Conservation (phyloP, 2,329 filamentous ascomycete genomes). For the Pyricularia grisea region DNA sequence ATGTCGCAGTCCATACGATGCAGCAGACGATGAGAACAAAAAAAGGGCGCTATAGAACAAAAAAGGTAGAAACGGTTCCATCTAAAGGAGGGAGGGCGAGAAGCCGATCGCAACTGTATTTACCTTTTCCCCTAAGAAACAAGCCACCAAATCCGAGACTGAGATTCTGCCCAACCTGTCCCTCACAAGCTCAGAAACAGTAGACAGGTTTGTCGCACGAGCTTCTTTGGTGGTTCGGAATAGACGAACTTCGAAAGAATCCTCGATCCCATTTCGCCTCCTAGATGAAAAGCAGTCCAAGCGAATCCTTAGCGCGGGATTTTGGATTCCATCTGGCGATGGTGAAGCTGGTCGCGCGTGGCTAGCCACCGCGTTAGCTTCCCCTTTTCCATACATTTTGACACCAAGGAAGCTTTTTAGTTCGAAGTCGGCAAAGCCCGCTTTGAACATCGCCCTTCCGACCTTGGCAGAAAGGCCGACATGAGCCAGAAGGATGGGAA, state of each 20-base stretch:
- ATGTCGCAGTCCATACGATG: not conserved
- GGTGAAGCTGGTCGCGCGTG: not conserved
- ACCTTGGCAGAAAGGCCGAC: not conserved
- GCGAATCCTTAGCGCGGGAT: not conserved
- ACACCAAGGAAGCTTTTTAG: not conserved
- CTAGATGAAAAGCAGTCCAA: not conserved
- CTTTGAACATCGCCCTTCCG: not conserved
- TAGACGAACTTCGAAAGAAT: not conserved
- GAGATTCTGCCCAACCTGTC: not conserved
- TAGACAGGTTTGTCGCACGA: not conserved
- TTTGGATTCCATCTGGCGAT: not conserved
- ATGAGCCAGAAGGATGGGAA: not conserved
- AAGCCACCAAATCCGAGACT: not conserved
- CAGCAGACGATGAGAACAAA: not conserved
- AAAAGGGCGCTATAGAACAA: not conserved
- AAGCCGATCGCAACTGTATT: not conserved
- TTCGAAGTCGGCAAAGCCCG: not conserved
- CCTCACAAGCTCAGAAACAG: not conserved
- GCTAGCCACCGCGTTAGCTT: not conserved
- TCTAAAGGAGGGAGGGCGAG: not conserved
- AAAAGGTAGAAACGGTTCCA: not conserved
- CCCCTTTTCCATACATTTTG: not conserved
- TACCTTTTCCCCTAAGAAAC: not conserved
- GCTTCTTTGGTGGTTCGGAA: not conserved
- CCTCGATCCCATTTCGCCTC: not conserved